Evolutionary conservation across 306 rosid species (phyloP), one percentile per base, ranked within the genome.

Genomic region (Casuarina glauca): DNA sequence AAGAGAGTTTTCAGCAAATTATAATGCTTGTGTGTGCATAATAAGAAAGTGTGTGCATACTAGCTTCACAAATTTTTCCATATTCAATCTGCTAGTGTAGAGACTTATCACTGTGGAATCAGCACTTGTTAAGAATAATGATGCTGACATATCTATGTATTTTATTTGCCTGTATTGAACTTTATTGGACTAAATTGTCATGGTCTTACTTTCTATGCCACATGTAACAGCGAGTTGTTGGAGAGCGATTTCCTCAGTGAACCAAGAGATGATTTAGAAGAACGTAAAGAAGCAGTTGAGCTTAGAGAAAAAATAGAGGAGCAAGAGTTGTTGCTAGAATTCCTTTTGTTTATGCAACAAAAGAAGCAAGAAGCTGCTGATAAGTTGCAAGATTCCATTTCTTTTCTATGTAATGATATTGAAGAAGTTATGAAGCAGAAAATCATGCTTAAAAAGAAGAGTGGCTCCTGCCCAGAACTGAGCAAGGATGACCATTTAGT

Each of bases 231-330:
- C 73, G 98, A 96, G 53, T 87, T 96, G 84, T 85, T 91, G 84
- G 88, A 88, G 73, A 93, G 97, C 5, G 91, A 87, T 54, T 91
- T 96, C 87, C 96, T 96, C 57, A 93, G 87, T 76, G 90, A 93
- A 77, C 91, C 91, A 39, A 85, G 93, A 84, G 96, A 90, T 80
- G 89, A 93, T 43, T 78, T 91, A 76, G 93, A 82, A 85, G 96
- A 96, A 70, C 93, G 96, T 20, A 98, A 96, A 84, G 98, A 93
- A 35, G 97, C 94, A 4, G 75, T 88, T 80, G 90, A 93, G 79
- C 97, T 96, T 42, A 78, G 94, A 74, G 89, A 93, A 82, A 87
- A 78, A 82, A 82, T 93, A 76, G 96, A 90, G 82, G 97, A 96
- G 81, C 90, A 93, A 80, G 99, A 93, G 68, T 82, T 96, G 79